Evolutionary conservation across 1,139 yeast species (phyloP), one percentile per base, ranked within the genome.

Genomic region (Yamadazyma membranifaciens): DNA sequence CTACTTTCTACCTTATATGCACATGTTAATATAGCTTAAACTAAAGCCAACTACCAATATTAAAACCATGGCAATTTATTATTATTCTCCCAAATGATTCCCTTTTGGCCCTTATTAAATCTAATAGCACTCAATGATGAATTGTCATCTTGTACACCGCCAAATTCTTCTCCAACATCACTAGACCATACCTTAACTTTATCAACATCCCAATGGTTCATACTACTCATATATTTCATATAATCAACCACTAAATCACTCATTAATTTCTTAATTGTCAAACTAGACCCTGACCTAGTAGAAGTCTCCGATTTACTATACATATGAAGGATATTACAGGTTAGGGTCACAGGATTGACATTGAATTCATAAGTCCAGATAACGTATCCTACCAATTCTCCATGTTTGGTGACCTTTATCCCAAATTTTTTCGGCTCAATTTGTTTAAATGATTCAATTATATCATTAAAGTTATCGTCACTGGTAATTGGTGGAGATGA

Each of bases 51-150:
- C n/a, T 20, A 20, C 7, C 7, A 20, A 20, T 20, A 27, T 49
- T 52, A 73, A 46, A 70, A 72, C 78, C 78, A 73, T 4, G 74
- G 67, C 38, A 73, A 51, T 49, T 73, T 73, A 39, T 59, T 67
- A 47, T 73, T 73, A 33, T 64, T 65, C 46, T 67, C 77, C 78
- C 78, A 73, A 16, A 70, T 51, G 11, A 63, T 69, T 1, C 37
- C 44, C 1, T 45, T 45, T 31, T 56, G 49, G 24, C 24, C 24
- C 5, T 20, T 20, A 43, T 59, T 55, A 45, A 66, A 52, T 38
- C 58, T 53, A 6, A 67, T 51, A 7, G 76, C 77, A 37, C 74
- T 65, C 37, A 65, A 50, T 4, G 75, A 69, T 1, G 62, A 43
- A 44, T 72, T 72, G 14, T 63, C 67, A 12, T 56, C 37, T 2